Conservation (phyloP, 257 asterid species). For the Catharanthus roseus region DNA sequence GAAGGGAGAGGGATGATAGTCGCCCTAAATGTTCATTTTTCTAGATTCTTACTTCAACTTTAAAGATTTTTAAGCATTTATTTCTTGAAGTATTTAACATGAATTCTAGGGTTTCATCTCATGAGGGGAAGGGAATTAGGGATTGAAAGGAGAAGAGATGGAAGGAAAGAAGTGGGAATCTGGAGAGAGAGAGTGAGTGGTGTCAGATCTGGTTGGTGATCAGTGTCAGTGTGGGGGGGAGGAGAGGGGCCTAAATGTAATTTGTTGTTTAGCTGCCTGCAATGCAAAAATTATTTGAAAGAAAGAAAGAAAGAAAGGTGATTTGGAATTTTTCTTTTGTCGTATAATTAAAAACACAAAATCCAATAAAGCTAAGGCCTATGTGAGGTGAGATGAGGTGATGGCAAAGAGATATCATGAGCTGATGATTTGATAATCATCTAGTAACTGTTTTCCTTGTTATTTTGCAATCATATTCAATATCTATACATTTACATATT, state of each 20-base stretch:
- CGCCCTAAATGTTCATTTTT: too few relatives aligned
- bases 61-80: too few relatives aligned
- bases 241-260: background rate
- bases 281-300: slow-evolving; percentile 32
- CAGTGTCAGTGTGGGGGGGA: slow-evolving; percentile 5
- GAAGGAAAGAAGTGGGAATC: background rate
- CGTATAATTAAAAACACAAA: slow-evolving; percentile 44
- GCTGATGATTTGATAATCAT: slow-evolving; percentile 55
- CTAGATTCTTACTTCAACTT: too few relatives aligned
- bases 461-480: slow-evolving; percentile 12
- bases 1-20: too few relatives aligned
- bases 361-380: slow-evolving; percentile 46
- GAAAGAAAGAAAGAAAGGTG: background rate
- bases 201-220: slow-evolving; percentile 27
- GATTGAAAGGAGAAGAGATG: background rate
- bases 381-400: too few relatives aligned
- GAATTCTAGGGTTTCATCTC: background rate
- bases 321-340: slow-evolving; percentile 47
- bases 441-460: slow-evolving; percentile 13
- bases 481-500: too few relatives aligned
- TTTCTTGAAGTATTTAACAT: too few relatives aligned
- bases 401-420: slow-evolving; percentile 22
- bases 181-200: slow-evolving; percentile 8
- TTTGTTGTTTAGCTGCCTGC: slow-evolving; percentile 21
- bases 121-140: background rate